Percentiles rank a stretch among this genome's conserved stretches.
Conservation (phyloP, 352 stramenopile genomes). For the Phytophthora ohioensis region DNA sequence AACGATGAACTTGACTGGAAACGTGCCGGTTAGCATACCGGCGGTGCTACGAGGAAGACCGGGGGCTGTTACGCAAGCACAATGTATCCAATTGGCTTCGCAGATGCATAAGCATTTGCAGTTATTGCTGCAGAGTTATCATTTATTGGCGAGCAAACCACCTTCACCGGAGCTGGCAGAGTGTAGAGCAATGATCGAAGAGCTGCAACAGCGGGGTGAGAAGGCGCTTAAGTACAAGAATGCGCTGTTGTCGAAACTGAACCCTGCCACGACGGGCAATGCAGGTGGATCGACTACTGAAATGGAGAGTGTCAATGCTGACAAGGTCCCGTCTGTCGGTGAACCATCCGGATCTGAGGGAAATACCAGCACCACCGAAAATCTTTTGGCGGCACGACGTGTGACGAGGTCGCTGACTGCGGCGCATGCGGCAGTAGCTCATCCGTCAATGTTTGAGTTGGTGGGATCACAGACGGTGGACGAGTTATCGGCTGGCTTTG, state of each 20-base stretch:
- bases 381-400: slow-evolving; percentile 52
- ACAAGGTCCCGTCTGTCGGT: slow-evolving; percentile 8
- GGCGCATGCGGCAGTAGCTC: slow-evolving; percentile 77
- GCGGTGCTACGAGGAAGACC: slow-evolving; percentile 27
- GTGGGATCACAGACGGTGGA: slow-evolving; percentile 71
- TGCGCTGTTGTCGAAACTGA: slow-evolving; percentile 70
- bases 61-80: slow-evolving; percentile 59
- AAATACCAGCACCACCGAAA: slow-evolving; percentile 24
- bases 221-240: slow-evolving; percentile 74
- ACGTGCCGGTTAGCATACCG: slow-evolving; percentile 5
- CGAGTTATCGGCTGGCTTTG: slow-evolving; percentile 59
- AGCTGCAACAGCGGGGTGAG: slow-evolving; percentile 71
- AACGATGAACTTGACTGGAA: slow-evolving; percentile 13
- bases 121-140: slow-evolving; percentile 77
- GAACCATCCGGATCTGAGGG: slow-evolving; percentile 5
- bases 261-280: slow-evolving; percentile 24
- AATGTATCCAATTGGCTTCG: slow-evolving; percentile 85
- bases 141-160: slow-evolving; percentile 49
- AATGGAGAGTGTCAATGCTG: background rate
- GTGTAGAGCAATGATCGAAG: slow-evolving; percentile 70
- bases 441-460: slow-evolving; percentile 90
- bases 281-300: slow-evolving; percentile 12
- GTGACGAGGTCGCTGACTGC: slow-evolving; percentile 84
- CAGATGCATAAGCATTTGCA: slow-evolving; percentile 92
- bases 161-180: slow-evolving; percentile 31